Conservation (phyloP, 192 early-diverging fungal species). For the Geranomyces michiganensis region DNA sequence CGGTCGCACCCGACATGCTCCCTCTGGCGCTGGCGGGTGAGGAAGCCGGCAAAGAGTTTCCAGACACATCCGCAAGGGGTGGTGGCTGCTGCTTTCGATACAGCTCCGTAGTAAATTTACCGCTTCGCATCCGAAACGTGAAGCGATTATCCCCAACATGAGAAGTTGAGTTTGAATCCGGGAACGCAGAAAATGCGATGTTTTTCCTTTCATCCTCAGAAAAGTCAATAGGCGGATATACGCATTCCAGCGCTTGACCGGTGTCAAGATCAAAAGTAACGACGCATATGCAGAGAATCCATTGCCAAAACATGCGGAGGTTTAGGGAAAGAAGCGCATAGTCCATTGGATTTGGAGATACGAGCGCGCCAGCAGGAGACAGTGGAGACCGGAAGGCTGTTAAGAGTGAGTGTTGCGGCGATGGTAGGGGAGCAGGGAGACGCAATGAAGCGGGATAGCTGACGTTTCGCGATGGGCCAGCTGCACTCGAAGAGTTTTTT, state of each 20-base stretch:
- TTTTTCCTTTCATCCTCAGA: conserved; percentile 52
- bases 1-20: background rate
- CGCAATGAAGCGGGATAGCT: background rate
- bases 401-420: conserved; percentile 13
- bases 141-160: conserved; percentile 56
- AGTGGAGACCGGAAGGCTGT: conserved; percentile 7
- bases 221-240: conserved; percentile 52
- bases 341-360: conserved; percentile 2
- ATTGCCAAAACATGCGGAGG: conserved; percentile 46
- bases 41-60: background rate
- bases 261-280: conserved; percentile 59
- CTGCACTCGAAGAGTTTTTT: background rate
- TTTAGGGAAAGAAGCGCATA: conserved; percentile 19
- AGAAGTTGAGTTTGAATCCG: conserved; percentile 56
- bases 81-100: conserved; percentile 37
- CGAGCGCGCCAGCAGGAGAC: conserved; percentile 5
- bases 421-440: background rate
- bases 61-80: background rate
- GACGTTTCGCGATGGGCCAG: background rate
- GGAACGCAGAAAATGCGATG: conserved; percentile 60
- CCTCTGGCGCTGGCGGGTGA: background rate
- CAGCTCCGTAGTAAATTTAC: conserved; percentile 38
- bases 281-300: conserved; percentile 51
- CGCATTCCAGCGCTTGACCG: conserved; percentile 54
- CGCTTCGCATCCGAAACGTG: conserved; percentile 54